Base-by-base conservation (phyloP, 2,329 filamentous ascomycete species). In the Diaporthe sp. region DNA sequence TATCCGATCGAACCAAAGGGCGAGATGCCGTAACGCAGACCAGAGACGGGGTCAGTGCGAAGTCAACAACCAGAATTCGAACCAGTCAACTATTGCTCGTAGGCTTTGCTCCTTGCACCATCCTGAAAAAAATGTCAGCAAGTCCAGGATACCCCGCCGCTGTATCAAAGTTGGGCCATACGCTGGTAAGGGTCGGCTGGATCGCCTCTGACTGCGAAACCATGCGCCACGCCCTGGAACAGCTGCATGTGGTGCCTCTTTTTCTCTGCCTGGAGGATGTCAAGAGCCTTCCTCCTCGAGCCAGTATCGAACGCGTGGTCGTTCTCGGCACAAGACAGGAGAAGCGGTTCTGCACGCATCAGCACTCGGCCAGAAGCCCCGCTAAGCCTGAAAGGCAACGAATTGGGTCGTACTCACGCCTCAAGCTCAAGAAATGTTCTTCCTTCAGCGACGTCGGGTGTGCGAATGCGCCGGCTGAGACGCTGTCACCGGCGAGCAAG, bases 131-230 rank as follows among this genome's bases (percentile, higher is more conserved):
- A 17, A 12, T 15, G 22, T 79, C 44, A 76, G 71, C 42, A 28
- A 12, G 19, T 25, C 5, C 13, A 10, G 8, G 5, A 4, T 4
- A 37, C 17, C 49, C 9, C n/a, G 39, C 8, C 5, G 17, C 42
- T 8, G 6, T 8, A 5, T 31, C 6, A 7, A 25, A 28, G 8
- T 15, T 8, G 44, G 51, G 34, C 78, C 82, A 79, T 72, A 83
- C 84, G 79, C 77, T 86, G 80, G 76, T 87, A 87, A 3, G 82
- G 82, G 46, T 87, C 82, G 17, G 85, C 79, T 57, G 84, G 79
- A 78, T 94, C 90, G 3, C 85, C 88, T 71, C 91, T 87, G 12
- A 92, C 87, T 10, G 90, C 90, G 80, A 94, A 94, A 0, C 92
- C 92, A 80, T 94, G 92, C 76, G 86, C 83, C 22, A 93, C 90